These are phyloP conservation scores for Haematococcus lacustris DNA, from an alignment of 139 green algal species.

Conservation along the genomic window DNA sequence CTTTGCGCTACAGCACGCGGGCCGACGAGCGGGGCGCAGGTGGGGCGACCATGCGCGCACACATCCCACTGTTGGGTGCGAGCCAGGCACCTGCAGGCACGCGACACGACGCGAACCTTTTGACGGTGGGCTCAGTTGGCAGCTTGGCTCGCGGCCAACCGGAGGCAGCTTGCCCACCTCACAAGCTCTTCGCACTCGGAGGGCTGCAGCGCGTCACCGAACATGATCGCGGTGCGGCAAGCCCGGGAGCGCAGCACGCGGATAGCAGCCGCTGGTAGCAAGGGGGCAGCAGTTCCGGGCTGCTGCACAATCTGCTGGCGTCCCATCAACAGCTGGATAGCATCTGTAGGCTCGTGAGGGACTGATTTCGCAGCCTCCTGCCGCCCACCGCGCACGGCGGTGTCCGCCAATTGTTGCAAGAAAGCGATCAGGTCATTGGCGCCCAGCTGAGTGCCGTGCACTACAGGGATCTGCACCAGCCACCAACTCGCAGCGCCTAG, in stretches of 20 bases:
- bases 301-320: neutral
- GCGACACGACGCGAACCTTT: neutral
- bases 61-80: slow-evolving; percentile 49
- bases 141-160: neutral
- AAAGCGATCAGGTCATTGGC: slow-evolving; percentile 49
- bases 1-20: too few relatives aligned
- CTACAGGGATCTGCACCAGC: slow-evolving; percentile 35
- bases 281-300: neutral
- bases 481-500: neutral
- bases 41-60: slow-evolving; percentile 79
- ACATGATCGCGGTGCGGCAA: slow-evolving; percentile 81
- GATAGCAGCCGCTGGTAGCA: slow-evolving; percentile 35
- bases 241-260: slow-evolving; percentile 58
- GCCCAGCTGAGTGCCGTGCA: slow-evolving; percentile 35
- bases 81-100: slow-evolving; percentile 17
- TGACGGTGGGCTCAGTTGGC: neutral
- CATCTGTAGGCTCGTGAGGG: neutral
- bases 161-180: neutral
- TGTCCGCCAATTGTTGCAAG: slow-evolving; percentile 47
- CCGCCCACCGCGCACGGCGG: neutral
- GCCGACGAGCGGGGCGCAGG: slow-evolving; percentile 24
- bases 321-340: neutral
- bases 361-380: slow-evolving; percentile 10
- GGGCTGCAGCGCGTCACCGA: slow-evolving; percentile 56
- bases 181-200: slow-evolving; percentile 47